These are phyloP conservation scores for Pleurotus eryngii DNA, from an alignment of 768 basidiomycete species.

Conservation along the genomic window DNA sequence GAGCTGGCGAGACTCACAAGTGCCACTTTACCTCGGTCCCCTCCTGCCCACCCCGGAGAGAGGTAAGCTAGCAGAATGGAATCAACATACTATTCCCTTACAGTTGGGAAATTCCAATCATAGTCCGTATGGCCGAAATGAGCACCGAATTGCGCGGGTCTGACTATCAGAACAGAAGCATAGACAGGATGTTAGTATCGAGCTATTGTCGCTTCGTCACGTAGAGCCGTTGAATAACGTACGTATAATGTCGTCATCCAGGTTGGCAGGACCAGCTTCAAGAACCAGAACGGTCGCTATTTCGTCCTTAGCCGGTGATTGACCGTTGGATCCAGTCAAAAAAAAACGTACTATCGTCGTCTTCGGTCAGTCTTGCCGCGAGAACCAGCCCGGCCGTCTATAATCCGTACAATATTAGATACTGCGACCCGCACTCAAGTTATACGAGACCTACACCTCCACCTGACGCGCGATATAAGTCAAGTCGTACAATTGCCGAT, in stretches of 20 bases:
- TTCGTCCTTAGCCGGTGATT: neutral
- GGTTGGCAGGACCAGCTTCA: conserved; percentile 14
- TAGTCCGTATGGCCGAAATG: conserved; percentile 17
- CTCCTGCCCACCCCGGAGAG: too few species aligned
- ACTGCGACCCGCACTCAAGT: neutral
- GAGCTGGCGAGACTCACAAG: conserved; percentile 3
- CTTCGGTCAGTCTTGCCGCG: conserved; percentile 14
- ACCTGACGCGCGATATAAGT: neutral
- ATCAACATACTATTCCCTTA: neutral
- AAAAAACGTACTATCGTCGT: neutral
- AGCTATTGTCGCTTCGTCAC: neutral
- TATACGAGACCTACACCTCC: neutral
- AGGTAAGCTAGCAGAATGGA: too few species aligned
- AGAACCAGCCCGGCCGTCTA: conserved; percentile 15
- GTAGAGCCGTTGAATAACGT: neutral
- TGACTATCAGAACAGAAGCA: neutral
- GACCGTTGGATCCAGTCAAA: neutral
- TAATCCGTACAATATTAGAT: neutral
- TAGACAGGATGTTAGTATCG: too few species aligned
- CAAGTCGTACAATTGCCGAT: neutral
- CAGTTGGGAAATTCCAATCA: conserved; percentile 14
- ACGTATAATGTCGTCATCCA: conserved; percentile 11
- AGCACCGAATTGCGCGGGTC: conserved; percentile 9
- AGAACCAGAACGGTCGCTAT: conserved; percentile 12
- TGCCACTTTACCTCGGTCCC: neutral